A percentile compares a stretch with the other conserved stretches of the same genome.
phyloP scores from a whole-genome alignment of 2,329 filamentous ascomycete species.

The Apiospora arundinis region DNA sequence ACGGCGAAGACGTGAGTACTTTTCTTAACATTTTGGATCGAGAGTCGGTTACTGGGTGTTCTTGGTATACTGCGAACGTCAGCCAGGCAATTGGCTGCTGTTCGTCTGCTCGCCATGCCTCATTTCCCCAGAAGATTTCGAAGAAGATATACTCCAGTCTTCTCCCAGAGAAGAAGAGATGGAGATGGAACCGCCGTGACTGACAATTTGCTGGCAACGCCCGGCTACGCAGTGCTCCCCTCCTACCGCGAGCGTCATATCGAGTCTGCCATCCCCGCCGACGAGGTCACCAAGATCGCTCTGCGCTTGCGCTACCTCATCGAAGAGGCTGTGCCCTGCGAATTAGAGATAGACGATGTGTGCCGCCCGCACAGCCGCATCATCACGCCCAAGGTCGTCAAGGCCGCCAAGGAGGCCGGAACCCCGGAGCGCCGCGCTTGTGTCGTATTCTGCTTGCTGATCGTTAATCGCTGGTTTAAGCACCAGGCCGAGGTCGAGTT shows the following conservation, averaged over 20 bases:
- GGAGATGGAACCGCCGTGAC: background rate
- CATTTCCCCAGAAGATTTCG: background rate
- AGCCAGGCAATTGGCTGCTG: background rate
- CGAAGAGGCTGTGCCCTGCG: conserved; percentile 87
- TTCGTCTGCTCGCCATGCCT: background rate
- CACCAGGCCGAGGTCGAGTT: conserved; percentile 81
- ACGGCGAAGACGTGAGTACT: conserved; percentile 49
- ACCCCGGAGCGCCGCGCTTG: conserved; percentile 76
- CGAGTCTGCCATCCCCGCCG: conserved; percentile 72
- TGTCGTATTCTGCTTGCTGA: conserved; percentile 82
- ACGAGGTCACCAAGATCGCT: conserved; percentile 87
- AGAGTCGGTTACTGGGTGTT: background rate
- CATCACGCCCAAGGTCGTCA: conserved; percentile 80
- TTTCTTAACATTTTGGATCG: background rate
- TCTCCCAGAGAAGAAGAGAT: background rate
- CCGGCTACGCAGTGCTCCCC: conserved; percentile 65
- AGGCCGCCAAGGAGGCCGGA: conserved; percentile 83
- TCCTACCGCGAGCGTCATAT: conserved; percentile 63
- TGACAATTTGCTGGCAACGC: conserved; percentile 6
- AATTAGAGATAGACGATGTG: conserved; percentile 78
- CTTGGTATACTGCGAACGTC: background rate
- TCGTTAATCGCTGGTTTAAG: conserved; percentile 76
- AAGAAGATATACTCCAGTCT: background rate
- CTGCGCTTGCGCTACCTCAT: conserved; percentile 90
- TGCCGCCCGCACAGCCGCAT: conserved; percentile 83